Conservation (phyloP, 2,329 filamentous ascomycete species). For the Amauroascus niger region DNA sequence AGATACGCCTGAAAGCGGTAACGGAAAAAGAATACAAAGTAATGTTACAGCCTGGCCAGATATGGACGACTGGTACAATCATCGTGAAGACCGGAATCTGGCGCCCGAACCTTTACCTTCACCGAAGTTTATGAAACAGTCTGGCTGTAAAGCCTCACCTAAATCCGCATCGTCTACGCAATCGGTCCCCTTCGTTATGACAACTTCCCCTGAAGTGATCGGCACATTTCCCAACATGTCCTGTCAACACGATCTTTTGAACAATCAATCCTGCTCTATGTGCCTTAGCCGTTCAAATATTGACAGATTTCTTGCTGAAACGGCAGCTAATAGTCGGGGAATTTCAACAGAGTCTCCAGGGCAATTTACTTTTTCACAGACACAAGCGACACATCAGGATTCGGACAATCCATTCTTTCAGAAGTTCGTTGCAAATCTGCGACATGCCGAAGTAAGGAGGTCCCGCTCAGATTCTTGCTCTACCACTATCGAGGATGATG, state of each 20-base stretch:
- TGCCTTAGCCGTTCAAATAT: slow-evolving; percentile 6
- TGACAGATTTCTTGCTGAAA: slow-evolving; percentile 20
- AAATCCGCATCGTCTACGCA: slow-evolving; percentile 16
- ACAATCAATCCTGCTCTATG: slow-evolving; percentile 5
- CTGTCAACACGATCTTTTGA: slow-evolving; percentile 8
- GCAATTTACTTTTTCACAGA: slow-evolving; percentile 14
- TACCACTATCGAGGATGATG: slow-evolving; percentile 26
- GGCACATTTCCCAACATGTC: not conserved
- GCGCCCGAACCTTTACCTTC: not conserved
- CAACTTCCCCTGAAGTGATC: slow-evolving; percentile 8
- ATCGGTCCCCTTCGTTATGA: slow-evolving; percentile 17
- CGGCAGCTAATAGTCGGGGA: slow-evolving; percentile 30
- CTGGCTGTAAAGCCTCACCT: slow-evolving; percentile 11
- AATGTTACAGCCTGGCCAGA: slow-evolving; percentile 19
- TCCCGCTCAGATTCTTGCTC: slow-evolving; percentile 19
- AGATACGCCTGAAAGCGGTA: slow-evolving; percentile 22
- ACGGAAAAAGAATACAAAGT: slow-evolving; percentile 12
- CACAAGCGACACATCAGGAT: slow-evolving; percentile 5
- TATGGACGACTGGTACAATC: slow-evolving; percentile 11
- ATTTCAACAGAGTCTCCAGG: slow-evolving; percentile 38
- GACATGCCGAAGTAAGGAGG: slow-evolving; percentile 12
- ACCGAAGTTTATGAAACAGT: slow-evolving; percentile 1
- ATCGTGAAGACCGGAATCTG: slow-evolving; percentile 2
- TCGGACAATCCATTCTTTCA: slow-evolving; percentile 20
- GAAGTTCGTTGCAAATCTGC: slow-evolving; percentile 18